Conservation (phyloP, 2,329 filamentous ascomycete genomes). For the Malbranchea zuffiana region DNA sequence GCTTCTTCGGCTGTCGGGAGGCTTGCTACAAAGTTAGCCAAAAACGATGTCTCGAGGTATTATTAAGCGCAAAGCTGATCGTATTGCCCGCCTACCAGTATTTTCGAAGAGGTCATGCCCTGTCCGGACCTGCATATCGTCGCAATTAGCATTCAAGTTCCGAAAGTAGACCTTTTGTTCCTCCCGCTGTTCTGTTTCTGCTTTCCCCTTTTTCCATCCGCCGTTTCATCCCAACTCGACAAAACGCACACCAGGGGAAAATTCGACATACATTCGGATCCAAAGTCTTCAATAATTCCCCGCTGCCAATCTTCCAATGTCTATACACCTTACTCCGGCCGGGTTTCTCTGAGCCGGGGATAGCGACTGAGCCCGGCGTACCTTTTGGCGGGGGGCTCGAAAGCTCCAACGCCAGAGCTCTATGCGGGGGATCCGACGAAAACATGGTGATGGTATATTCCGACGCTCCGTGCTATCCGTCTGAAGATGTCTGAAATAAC, state of each 20-base stretch:
- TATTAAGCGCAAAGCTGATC: background rate
- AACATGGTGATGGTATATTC: constrained; percentile 10
- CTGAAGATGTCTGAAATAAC: background rate
- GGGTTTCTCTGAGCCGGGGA: constrained; percentile 63
- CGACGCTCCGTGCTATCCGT: background rate
- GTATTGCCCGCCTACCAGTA: constrained; percentile 32
- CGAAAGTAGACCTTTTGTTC: too few species aligned
- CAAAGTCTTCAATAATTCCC: constrained; percentile 55
- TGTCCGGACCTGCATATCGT: constrained; percentile 47
- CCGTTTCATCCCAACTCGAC: background rate
- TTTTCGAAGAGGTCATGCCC: constrained; percentile 72
- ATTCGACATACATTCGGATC: constrained; percentile 49
- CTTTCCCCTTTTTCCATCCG: too few species aligned
- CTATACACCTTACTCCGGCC: constrained; percentile 70
- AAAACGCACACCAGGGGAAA: background rate
- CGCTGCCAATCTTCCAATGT: constrained; percentile 64
- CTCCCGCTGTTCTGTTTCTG: too few species aligned
- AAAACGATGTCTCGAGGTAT: constrained; percentile 6
- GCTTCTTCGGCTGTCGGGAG: constrained; percentile 52
- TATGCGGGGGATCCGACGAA: constrained; percentile 5
- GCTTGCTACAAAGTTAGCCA: constrained; percentile 24
- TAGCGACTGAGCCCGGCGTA: constrained; percentile 62
- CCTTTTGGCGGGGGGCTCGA: constrained; percentile 56
- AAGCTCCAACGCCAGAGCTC: constrained; percentile 5
- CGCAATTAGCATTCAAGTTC: background rate